These are phyloP conservation scores for Tricholoma terreum DNA, from an alignment of 768 basidiomycete genomes.

Conservation along the genomic window DNA sequence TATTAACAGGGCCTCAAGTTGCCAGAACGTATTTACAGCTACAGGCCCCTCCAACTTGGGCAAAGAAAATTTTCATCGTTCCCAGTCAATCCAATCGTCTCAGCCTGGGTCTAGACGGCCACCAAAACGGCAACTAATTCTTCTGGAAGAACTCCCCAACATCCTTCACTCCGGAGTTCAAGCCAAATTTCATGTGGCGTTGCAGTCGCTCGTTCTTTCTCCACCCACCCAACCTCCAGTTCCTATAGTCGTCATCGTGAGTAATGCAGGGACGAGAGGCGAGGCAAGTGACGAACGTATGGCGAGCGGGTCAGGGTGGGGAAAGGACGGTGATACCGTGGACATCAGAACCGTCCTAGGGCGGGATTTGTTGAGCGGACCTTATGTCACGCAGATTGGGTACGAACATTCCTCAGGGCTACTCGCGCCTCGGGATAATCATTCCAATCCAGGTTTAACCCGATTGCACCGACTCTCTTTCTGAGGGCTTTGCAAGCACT, in stretches of 20 bases:
- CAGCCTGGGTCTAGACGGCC: not conserved
- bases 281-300: slow-evolving; percentile 54
- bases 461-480: slow-evolving; percentile 85
- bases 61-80: slow-evolving; percentile 6
- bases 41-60: slow-evolving; percentile 2
- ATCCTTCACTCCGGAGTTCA: slow-evolving; percentile 72
- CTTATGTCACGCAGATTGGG: slow-evolving; percentile 79
- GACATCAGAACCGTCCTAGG: slow-evolving; percentile 73
- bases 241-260: slow-evolving; percentile 81
- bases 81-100: slow-evolving; percentile 11
- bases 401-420: slow-evolving; percentile 33
- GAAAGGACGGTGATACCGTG: slow-evolving; percentile 45
- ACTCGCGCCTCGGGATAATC: not conserved
- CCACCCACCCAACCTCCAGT: slow-evolving; percentile 33
- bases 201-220: slow-evolving; percentile 53
- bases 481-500: slow-evolving; percentile 71
- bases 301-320: slow-evolving; percentile 39
- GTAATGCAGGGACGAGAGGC: slow-evolving; percentile 78
- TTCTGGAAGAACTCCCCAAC: slow-evolving; percentile 91
- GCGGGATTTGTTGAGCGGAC: slow-evolving; percentile 61
- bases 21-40: slow-evolving; percentile 47
- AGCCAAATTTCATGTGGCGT: slow-evolving; percentile 65
- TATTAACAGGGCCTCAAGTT: slow-evolving; percentile 64
- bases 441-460: slow-evolving; percentile 68
- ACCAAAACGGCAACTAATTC: slow-evolving; percentile 57